Evolutionary conservation across 108 stramenopile species (phyloP), one percentile per base, ranked within the genome.

Genomic region (Pinguiococcus pyrenoidosus): DNA sequence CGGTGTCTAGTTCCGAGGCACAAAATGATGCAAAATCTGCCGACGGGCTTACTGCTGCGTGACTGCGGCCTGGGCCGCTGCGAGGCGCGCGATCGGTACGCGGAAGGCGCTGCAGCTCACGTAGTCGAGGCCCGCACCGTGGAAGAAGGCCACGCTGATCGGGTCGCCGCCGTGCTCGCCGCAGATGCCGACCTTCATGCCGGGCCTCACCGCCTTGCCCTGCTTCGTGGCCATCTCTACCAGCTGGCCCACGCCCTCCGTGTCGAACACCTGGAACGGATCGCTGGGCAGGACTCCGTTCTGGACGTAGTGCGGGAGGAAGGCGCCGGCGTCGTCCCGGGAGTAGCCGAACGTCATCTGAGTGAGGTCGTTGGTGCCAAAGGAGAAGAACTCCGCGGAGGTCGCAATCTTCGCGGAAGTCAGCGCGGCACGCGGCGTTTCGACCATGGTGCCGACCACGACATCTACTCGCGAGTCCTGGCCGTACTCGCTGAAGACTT

Each of bases 101-200:
- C 85, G 75, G 59, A 84, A 84, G 3, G 85, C 83, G 7, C 81
- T 79, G 64, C 85, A 87, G 21, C 79, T 80, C 6, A 87, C 83
- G 60, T 81, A 82, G 62, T 81, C 73, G 43, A 87, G 58, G 24
- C 80, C 78, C 29, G 76, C 46, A 2, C 42, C 40, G 46, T 78
- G 72, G 48, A 83, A 84, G 65, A 87, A 81, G 16, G 64, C 49
- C 21, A 87, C 75, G 26, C 72, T 74, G 32, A 55, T 55, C 1
- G 85, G 80, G 41, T 87, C 85, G 32, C 85, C 85, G 43, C 85
- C 85, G 37, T 85, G 83, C 47, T 87, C 85, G 13, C 85, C 85
- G 59, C 82, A 87, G 17, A 87, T 70, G 2, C 78, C 78, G 26
- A 81, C 73, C 0, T 72, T 69, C 13, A 80, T 55, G 30, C 64